A percentile compares a stretch with the other conserved stretches of the same genome.
These are phyloP conservation scores for Kitagawia praeruptora DNA, from an alignment of 129 eudicot species.

Conservation along the genomic window DNA sequence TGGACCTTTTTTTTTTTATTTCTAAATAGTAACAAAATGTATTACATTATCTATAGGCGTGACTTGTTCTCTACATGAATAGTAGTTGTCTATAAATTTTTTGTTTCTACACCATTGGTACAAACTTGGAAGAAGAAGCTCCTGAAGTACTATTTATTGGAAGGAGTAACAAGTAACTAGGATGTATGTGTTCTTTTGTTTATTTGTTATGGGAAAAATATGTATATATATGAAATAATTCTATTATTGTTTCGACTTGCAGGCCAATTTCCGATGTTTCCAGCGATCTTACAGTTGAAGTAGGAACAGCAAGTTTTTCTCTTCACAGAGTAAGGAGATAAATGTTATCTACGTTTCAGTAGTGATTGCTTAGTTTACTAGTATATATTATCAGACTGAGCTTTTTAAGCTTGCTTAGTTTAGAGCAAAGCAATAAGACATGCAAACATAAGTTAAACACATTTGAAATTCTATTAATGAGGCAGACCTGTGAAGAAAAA, in stretches of 20 bases:
- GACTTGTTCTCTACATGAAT: background rate
- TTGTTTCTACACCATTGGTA: background rate
- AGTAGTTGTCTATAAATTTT: background rate
- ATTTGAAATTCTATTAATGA: background rate
- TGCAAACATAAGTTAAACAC: background rate
- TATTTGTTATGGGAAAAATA: background rate
- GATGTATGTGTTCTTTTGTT: constrained; percentile 18
- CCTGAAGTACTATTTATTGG: background rate
- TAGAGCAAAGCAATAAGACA: background rate
- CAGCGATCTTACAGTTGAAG: constrained; percentile 82
- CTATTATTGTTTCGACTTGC: constrained; percentile 16
- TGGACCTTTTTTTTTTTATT: background rate
- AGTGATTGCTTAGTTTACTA: background rate
- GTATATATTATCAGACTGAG: background rate
- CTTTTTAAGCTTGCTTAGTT: background rate
- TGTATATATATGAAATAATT: background rate
- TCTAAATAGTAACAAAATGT: background rate
- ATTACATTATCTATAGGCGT: background rate
- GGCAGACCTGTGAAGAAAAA: background rate
- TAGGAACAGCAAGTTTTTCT: constrained; percentile 71
- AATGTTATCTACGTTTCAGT: background rate
- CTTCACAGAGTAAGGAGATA: constrained; percentile 73
- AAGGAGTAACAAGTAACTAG: background rate
- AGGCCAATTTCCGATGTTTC: constrained; percentile 99
- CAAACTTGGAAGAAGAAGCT: constrained; percentile 9